Evolutionary conservation across 2,329 filamentous ascomycete genomes (phyloP).

Genomic region (Hysterium pulicare): DNA sequence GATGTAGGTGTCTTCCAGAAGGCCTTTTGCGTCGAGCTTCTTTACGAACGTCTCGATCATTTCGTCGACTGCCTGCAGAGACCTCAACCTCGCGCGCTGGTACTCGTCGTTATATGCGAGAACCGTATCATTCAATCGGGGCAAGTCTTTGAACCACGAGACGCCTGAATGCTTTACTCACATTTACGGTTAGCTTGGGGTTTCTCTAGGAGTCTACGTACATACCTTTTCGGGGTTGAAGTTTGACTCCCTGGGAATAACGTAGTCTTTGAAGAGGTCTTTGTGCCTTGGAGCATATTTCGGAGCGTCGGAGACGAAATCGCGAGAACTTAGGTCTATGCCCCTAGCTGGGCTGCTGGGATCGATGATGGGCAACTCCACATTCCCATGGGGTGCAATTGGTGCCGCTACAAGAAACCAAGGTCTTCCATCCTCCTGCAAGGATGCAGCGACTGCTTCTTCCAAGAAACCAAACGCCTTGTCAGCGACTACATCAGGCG

Average conservation of each 20-base stretch:
- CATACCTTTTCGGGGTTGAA: no score
- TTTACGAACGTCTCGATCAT: conserved; percentile 47
- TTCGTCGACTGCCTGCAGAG: conserved; percentile 55
- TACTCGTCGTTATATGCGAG: conserved; percentile 52
- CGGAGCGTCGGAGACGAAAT: no score
- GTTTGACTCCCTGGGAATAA: no score
- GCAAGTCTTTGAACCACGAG: conserved; percentile 45
- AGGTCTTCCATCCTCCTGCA: conserved; percentile 50
- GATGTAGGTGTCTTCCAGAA: conserved; percentile 49
- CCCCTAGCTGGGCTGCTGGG: no score
- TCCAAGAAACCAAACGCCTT: conserved; percentile 61
- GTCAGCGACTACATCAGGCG: conserved; percentile 57
- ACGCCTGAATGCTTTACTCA: conserved; percentile 43
- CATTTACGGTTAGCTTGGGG: no score
- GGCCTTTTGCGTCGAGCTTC: conserved; percentile 38
- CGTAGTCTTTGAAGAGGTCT: no score
- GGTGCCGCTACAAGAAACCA: conserved; percentile 68
- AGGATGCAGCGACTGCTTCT: conserved; percentile 59
- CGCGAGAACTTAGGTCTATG: no score
- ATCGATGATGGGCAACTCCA: no score
- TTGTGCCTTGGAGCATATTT: no score
- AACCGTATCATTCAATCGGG: conserved; percentile 41
- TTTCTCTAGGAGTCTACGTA: no score
- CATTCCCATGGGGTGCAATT: conserved; percentile 62
- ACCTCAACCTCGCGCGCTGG: conserved; percentile 46